Evolutionary conservation across 129 eudicot genomes (phyloP).

Genomic region (Chrysanthemum makinoi): DNA sequence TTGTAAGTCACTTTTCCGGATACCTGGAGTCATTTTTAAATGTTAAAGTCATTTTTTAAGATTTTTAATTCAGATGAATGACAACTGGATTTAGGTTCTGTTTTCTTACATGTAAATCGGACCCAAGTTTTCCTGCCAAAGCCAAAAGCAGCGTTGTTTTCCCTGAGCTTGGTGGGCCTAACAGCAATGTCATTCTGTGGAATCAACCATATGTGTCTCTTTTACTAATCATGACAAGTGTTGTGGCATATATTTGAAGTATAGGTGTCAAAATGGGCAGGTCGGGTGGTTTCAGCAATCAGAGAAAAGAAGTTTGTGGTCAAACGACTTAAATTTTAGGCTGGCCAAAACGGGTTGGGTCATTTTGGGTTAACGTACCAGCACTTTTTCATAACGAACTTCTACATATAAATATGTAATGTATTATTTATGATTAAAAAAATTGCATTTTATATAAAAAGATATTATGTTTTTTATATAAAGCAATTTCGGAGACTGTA

Average conservation of each 20-base stretch:
- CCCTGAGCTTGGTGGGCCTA: conserved; percentile 85
- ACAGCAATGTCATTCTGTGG: conserved; percentile 64
- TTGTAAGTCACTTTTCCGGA: conserved; percentile 69
- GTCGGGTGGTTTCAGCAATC: not conserved
- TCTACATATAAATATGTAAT: too few species aligned
- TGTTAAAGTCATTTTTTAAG: not conserved
- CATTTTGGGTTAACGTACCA: not conserved
- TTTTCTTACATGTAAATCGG: conserved; percentile 43
- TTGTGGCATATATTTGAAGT: not conserved
- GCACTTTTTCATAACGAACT: not conserved
- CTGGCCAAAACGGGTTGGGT: not conserved
- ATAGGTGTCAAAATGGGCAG: not conserved
- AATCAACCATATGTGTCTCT: not conserved
- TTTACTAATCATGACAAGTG: not conserved
- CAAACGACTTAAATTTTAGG: too few species aligned
- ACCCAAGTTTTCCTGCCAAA: conserved; percentile 55
- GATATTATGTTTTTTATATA: too few species aligned
- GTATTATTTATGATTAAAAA: too few species aligned
- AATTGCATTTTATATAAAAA: too few species aligned
- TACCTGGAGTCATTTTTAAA: conserved; percentile 32
- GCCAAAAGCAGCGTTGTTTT: conserved; percentile 70
- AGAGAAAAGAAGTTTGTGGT: too few species aligned
- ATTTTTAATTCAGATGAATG: not conserved
- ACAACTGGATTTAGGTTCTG: not conserved
- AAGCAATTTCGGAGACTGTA: too few species aligned